Evolutionary conservation across 495 filamentous ascomycete genomes (phyloP).

Genomic region (Aspergillus panamensis): DNA sequence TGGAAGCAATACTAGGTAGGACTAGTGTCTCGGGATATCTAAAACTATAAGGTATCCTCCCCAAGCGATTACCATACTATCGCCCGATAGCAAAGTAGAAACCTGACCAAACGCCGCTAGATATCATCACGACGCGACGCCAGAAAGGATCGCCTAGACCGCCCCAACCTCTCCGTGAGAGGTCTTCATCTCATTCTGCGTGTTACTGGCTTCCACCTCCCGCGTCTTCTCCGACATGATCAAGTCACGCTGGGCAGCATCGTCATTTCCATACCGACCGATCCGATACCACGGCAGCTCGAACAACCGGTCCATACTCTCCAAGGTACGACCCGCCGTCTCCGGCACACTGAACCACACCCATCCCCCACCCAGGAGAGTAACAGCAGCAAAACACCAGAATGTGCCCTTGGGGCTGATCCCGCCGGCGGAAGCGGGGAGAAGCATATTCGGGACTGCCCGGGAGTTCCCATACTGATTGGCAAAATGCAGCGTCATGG

Average conservation of each 20-base stretch:
- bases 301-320: constrained; percentile 66
- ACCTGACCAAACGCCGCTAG: too few species aligned
- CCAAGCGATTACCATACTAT: too few species aligned
- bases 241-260: constrained; percentile 49
- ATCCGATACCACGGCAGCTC: constrained; percentile 64
- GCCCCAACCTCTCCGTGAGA: too few species aligned
- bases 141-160: too few species aligned
- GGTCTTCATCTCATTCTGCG: too few species aligned
- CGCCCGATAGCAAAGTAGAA: too few species aligned
- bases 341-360: constrained; percentile 53
- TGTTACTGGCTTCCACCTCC: not conserved
- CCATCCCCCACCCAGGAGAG: constrained; percentile 54
- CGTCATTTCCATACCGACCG: constrained; percentile 54
- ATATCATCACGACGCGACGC: too few species aligned
- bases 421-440: constrained; percentile 43
- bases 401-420: constrained; percentile 56
- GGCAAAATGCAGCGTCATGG: constrained; percentile 62
- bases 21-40: too few species aligned
- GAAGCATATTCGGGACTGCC: constrained; percentile 53
- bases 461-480: constrained; percentile 69
- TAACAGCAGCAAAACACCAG: constrained; percentile 64
- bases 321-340: constrained; percentile 39
- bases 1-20: too few species aligned
- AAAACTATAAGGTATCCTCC: too few species aligned
- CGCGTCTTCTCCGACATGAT: constrained; percentile 27